Evolutionary conservation across 805 yeast species (phyloP), one percentile per base, ranked within the genome.

Genomic region (Hanseniaspora vineae): DNA sequence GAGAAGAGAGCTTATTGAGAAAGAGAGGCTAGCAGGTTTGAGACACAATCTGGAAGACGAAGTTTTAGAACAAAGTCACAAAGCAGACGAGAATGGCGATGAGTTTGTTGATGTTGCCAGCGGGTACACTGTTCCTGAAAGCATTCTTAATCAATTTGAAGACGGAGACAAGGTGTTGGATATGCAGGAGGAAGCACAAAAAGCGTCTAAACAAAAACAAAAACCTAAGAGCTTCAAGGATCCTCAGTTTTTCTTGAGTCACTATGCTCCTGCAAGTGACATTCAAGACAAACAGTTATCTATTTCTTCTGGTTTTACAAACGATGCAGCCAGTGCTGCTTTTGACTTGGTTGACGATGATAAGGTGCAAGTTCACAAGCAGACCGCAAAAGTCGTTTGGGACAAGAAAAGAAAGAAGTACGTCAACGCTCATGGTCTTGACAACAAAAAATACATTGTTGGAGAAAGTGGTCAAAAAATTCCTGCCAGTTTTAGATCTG

Each of bases 381-480:
- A 82, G 60, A 69, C 73, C 3, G 72, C 73, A 49, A 78, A 80
- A 19, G 81, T 84, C 73, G 75, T 77, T 60, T 90, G 98, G 98
- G 97, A 90, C 67, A 84, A 77, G 65, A 86, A 87, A 75, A 82
- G 84, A 65, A 92, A 94, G 58, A 87, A 87, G 54, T 90, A 85
- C 65, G 76, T 89, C 59, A 85, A 85, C 62, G 72, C 85, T 17
- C 80, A 76, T 57, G 85, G 92, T 52, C 70, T 81, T 18, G 95
- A 86, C 58, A 65, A 65, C 44, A 77, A 81, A 66, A 89, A 86
- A 67, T 90, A 73, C 66, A 92, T 92, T 58, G 81, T 87, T 53
- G 95, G 97, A 52, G 99, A 92, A 64, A 81, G 86, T 64, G 99
- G 99, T 8, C 88, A 83, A 57, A 78, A 77, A 61, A 78, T 92